Evolutionary conservation across 352 stramenopile species (phyloP).

Genomic region (Phytopythium ostracodes): DNA sequence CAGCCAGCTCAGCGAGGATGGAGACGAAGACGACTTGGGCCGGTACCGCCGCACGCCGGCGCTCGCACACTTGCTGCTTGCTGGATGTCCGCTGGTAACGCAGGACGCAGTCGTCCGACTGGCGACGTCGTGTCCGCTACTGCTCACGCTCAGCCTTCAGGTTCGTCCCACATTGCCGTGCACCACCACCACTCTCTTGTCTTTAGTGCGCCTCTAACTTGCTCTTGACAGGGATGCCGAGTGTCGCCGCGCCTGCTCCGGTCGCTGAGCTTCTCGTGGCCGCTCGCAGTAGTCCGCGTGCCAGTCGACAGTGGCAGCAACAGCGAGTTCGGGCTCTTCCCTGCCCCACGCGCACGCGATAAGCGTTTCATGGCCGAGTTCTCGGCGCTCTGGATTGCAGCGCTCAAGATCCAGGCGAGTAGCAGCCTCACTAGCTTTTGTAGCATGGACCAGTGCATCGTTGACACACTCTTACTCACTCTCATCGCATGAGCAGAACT

Average conservation of each 20-base stretch:
- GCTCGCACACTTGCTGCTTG: slow-evolving; percentile 54
- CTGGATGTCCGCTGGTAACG: slow-evolving; percentile 52
- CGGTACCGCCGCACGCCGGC: slow-evolving; percentile 16
- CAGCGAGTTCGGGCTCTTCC: slow-evolving; percentile 59
- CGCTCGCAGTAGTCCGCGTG: slow-evolving; percentile 46
- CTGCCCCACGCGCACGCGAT: slow-evolving; percentile 60
- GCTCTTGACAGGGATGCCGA: slow-evolving; percentile 33
- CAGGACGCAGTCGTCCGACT: slow-evolving; percentile 59
- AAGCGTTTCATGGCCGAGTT: slow-evolving; percentile 56
- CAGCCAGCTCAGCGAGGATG: neutral
- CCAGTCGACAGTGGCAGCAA: slow-evolving; percentile 15
- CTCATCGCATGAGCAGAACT: slow-evolving; percentile 26
- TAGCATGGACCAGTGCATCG: neutral
- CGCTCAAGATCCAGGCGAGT: slow-evolving; percentile 52
- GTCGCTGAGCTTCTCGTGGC: slow-evolving; percentile 65
- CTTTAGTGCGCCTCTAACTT: neutral
- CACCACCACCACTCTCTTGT: neutral
- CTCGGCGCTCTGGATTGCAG: slow-evolving; percentile 47
- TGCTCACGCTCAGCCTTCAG: slow-evolving; percentile 65
- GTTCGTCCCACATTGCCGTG: no score
- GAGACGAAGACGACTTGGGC: slow-evolving; percentile 1
- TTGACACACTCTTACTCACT: neutral
- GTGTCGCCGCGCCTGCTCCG: slow-evolving; percentile 56
- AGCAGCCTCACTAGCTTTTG: neutral
- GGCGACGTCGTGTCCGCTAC: slow-evolving; percentile 55